phyloP scores from a whole-genome alignment of 179 eudicot species.

The Silene coronaria region DNA sequence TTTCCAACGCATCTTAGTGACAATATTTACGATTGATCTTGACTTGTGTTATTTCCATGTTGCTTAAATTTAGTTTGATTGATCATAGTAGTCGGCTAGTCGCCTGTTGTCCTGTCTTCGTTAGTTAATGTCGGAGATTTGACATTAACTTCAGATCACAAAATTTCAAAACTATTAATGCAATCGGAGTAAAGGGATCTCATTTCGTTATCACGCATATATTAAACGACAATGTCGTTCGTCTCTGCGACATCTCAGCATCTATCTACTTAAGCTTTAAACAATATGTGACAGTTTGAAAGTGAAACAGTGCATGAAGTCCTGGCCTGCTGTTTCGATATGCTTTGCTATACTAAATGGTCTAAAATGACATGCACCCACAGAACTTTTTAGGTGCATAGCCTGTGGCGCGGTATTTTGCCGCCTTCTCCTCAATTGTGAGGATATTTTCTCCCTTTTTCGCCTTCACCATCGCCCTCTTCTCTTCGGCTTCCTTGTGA shows the following conservation, averaged over 20 bases:
- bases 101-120: too few species aligned
- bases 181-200: too few species aligned
- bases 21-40: too few species aligned
- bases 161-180: neutral
- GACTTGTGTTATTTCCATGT: neutral
- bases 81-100: too few species aligned
- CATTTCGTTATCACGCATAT: too few species aligned
- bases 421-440: slow-evolving; percentile 68
- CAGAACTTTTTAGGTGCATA: slow-evolving; percentile 54
- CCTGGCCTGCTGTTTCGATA: slow-evolving; percentile 4
- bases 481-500: slow-evolving; percentile 87
- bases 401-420: slow-evolving; percentile 69
- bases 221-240: too few species aligned
- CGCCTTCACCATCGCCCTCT: slow-evolving; percentile 67
- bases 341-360: neutral
- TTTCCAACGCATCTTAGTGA: slow-evolving; percentile 56
- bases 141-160: neutral
- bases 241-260: too few species aligned
- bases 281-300: neutral
- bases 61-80: neutral
- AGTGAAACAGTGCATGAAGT: neutral
- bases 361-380: slow-evolving; percentile 55
- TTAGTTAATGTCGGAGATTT: too few species aligned
- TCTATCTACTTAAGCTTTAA: neutral
- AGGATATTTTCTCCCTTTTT: slow-evolving; percentile 57